Conservation (phyloP, 441 rosid genomes). For the Rhodomyrtus psidioides region DNA sequence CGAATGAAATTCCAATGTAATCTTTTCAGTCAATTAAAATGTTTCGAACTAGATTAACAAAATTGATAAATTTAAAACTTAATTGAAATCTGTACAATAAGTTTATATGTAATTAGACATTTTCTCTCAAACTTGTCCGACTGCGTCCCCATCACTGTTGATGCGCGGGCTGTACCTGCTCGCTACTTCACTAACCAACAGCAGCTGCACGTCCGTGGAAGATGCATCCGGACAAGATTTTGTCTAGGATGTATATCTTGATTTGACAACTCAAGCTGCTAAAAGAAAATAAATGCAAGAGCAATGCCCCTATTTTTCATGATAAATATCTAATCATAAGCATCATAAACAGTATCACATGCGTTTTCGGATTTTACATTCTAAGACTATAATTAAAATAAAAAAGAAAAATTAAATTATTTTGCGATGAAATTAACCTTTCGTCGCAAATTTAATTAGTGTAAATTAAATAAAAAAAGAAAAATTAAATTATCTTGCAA, state of each 20-base stretch:
- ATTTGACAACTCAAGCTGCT: not conserved
- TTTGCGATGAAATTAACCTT: too few species aligned
- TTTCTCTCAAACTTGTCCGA: not conserved
- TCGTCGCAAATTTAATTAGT: too few species aligned
- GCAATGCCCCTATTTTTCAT: not conserved
- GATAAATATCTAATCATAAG: too few species aligned
- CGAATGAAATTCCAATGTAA: not conserved
- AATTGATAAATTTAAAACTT: too few species aligned
- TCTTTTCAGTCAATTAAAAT: accelerated
- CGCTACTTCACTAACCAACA: not conserved
- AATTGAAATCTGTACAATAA: too few species aligned
- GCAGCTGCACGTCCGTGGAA: not conserved
- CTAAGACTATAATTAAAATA: not conserved
- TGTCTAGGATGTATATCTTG: not conserved
- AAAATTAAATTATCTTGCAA: too few species aligned
- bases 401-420: too few species aligned
- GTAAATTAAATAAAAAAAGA: too few species aligned
- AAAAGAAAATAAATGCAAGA: not conserved
- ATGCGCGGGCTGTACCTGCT: too few species aligned
- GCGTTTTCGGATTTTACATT: too few species aligned
- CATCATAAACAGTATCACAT: accelerated
- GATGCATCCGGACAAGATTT: not conserved
- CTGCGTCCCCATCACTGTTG: not conserved
- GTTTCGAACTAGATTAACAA: too few species aligned
- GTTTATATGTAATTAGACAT: not conserved